Base-by-base conservation (phyloP, 768 basidiomycete species). In the Leccinellum luteum region DNA sequence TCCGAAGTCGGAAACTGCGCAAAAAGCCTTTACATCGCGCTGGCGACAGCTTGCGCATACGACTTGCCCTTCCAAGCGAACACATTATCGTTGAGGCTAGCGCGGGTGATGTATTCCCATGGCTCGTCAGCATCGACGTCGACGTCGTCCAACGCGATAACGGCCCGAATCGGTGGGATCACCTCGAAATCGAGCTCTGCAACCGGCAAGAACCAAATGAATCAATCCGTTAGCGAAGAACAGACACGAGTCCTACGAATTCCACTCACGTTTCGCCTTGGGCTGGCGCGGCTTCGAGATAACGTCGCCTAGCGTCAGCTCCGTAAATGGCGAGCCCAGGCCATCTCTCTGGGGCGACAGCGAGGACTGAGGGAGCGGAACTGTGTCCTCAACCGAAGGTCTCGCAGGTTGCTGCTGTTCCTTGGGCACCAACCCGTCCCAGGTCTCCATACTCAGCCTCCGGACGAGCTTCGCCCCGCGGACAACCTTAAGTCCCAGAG, bases 21-120 rank as follows among this genome's bases (percentile, higher is more conserved):
- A 48, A 28, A 48, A 28, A 47, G 45, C 41, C 19, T 38, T 58
- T 58, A 70, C 61, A 70, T 61, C 30, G 69, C 63, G 41, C 60
- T 60, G 28, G 51, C 62, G 48, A 52, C 72, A 2, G 58, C 71
- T 50, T 72, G 69, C 14, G 71, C 71, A 47, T 72, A 72, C 9
- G 71, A 73, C 55, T 71, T 66, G 55, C 65, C 69, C 66, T 64
- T 67, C 69, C 70, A 71, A 45, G 61, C 51, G 44, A 66, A 57
- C 8, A 67, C 69, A 12, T 73, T n/a, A n/a, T n/a, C 69, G 32
- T 59, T 55, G 31, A 70, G 10, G 47, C 68, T 66, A 9, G 70
- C 59, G 25, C 69, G 69, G 48, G 70, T 64, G 17, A 72, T 35
- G 50, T 74, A 73, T 34, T 72, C 72, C 71, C 71, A 72, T 21